Percentiles rank a stretch among this genome's conserved stretches.
Evolutionary conservation across 441 rosid species (phyloP).

Genomic region (Jatropha multifida): DNA sequence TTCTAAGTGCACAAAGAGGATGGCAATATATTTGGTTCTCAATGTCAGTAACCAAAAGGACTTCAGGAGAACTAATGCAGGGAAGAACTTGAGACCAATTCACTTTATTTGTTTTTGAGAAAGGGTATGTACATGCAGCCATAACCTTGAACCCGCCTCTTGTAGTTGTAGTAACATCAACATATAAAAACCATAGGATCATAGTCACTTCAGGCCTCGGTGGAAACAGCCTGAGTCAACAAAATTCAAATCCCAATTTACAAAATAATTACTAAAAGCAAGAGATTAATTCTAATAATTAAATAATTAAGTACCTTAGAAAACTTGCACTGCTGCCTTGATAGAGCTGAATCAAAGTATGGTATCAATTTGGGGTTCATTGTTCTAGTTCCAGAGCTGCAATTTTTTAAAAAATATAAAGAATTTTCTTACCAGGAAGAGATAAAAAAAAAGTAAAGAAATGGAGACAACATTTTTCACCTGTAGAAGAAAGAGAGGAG

Average conservation of each 20-base stretch:
- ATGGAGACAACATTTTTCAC: constrained; percentile 13
- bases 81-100: constrained; percentile 27
- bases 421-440: too few relatives aligned
- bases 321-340: constrained; percentile 40
- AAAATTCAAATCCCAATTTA: constrained; percentile 6
- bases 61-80: constrained; percentile 35
- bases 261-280: background rate
- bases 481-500: constrained; percentile 52
- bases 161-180: constrained; percentile 33
- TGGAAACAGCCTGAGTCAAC: constrained; percentile 38
- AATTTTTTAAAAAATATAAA: background rate
- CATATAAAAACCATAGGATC: constrained; percentile 37
- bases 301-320: constrained; percentile 28
- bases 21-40: constrained; percentile 48
- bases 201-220: constrained; percentile 31
- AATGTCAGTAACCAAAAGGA: constrained; percentile 39
- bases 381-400: constrained; percentile 44
- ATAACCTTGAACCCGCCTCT: constrained; percentile 45
- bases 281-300: background rate
- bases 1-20: constrained; percentile 48
- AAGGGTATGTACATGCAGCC: constrained; percentile 51
- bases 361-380: constrained; percentile 50
- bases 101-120: constrained; percentile 25
- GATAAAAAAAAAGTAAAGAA: background rate
- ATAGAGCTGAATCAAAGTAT: constrained; percentile 39